Conservation (phyloP, 495 filamentous ascomycete species). For the Penicillium ochrochloron region DNA sequence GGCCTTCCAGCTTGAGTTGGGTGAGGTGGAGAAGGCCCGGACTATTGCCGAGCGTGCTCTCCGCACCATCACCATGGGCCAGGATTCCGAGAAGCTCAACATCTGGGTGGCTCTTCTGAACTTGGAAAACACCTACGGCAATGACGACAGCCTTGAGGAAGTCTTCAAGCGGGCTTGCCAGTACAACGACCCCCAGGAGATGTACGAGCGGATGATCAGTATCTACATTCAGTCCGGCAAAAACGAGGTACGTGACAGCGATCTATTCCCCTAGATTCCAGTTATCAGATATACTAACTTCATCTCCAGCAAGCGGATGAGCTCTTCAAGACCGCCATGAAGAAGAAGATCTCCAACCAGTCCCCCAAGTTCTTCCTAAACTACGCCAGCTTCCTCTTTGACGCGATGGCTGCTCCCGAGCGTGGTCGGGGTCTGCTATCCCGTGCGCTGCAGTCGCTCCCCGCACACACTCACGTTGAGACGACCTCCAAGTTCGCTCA, state of each 20-base stretch:
- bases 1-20: constrained; percentile 92
- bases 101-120: constrained; percentile 94
- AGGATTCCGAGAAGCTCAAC: constrained; percentile 89
- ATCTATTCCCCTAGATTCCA: not conserved
- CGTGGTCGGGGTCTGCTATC: constrained; percentile 80
- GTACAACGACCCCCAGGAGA: constrained; percentile 88
- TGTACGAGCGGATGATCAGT: constrained; percentile 86
- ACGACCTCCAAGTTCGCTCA: constrained; percentile 86
- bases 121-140: constrained; percentile 89
- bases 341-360: constrained; percentile 77
- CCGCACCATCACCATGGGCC: constrained; percentile 82
- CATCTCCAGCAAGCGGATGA: constrained; percentile 77
- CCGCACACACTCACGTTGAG: constrained; percentile 68
- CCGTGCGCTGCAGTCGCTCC: constrained; percentile 84
- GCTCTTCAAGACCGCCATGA: constrained; percentile 82
- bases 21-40: constrained; percentile 82
- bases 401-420: constrained; percentile 65
- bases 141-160: constrained; percentile 79
- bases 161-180: constrained; percentile 92
- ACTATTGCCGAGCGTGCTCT: constrained; percentile 88
- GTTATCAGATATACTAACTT: constrained; percentile 36
- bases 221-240: constrained; percentile 94
- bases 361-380: constrained; percentile 85
- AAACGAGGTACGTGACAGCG: constrained; percentile 55
- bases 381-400: constrained; percentile 91